Evolutionary conservation across 177 flowering plant species (phyloP).

Genomic region (Vitis hybrid): DNA sequence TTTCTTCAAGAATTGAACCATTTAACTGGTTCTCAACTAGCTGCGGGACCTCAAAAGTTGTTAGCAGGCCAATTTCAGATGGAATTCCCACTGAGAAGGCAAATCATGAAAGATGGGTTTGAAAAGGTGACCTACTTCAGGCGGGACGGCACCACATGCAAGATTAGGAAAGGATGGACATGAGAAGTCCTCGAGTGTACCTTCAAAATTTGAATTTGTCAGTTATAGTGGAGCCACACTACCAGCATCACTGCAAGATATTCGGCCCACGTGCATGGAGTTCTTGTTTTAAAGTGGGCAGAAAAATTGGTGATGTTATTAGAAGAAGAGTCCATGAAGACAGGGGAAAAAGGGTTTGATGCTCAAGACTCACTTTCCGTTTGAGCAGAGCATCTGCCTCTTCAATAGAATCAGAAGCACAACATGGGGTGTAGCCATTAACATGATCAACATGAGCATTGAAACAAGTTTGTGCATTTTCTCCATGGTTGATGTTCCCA

Average conservation of each 20-base stretch:
- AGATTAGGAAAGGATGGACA: conserved; percentile 18
- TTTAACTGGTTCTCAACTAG: conserved; percentile 10
- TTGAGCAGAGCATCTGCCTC: conserved; percentile 16
- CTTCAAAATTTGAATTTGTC: conserved; percentile 2
- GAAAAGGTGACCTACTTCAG: conserved; percentile 10
- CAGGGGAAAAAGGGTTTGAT: background rate
- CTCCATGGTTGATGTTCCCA: too few relatives aligned
- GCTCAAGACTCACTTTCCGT: conserved; percentile 15
- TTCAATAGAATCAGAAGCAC: background rate
- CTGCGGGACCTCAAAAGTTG: conserved; percentile 7
- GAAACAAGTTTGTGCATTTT: too few relatives aligned
- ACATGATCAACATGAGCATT: too few relatives aligned
- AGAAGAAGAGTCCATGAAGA: conserved; percentile 10
- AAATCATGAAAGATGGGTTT: conserved; percentile 17
- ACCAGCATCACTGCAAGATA: conserved; percentile 14
- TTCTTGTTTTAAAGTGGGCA: too few relatives aligned
- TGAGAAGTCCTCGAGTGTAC: conserved; percentile 19
- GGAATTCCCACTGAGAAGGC: conserved; percentile 25
- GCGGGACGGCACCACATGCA: conserved; percentile 12
- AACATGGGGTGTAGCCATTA: background rate
- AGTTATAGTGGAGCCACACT: conserved; percentile 14
- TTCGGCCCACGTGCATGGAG: conserved; percentile 22
- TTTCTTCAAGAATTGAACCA: conserved; percentile 24
- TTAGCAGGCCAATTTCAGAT: conserved; percentile 15
- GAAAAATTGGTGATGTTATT: background rate